Evolutionary conservation across 2,329 filamentous ascomycete species (phyloP).

Genomic region (Didymellaceae sp.): DNA sequence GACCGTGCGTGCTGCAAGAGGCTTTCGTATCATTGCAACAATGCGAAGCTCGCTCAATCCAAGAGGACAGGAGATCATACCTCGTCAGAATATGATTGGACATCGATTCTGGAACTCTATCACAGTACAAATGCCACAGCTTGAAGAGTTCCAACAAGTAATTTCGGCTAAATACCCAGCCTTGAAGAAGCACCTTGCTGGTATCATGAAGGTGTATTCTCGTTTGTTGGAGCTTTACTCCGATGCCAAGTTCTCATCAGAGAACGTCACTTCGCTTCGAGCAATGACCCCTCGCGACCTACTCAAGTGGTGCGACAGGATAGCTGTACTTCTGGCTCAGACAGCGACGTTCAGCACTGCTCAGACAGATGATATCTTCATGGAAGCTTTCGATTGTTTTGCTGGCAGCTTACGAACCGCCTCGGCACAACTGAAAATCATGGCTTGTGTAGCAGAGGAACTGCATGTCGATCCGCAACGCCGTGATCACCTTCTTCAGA

Average conservation of each 20-base stretch:
- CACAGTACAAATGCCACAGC: constrained; percentile 69
- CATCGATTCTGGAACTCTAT: constrained; percentile 84
- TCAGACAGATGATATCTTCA: constrained; percentile 85
- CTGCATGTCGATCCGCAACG: constrained; percentile 86
- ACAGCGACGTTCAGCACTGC: constrained; percentile 69
- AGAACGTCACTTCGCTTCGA: constrained; percentile 63
- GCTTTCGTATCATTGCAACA: constrained; percentile 91
- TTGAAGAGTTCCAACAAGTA: constrained; percentile 76
- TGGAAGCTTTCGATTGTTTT: constrained; percentile 94
- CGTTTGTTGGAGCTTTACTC: constrained; percentile 50
- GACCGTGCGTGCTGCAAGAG: constrained; percentile 78
- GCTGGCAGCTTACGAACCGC: constrained; percentile 77
- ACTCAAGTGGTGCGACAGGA: constrained; percentile 86
- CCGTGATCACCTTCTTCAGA: constrained; percentile 76
- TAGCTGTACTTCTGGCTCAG: constrained; percentile 69
- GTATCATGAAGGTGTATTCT: constrained; percentile 64
- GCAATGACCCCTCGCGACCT: constrained; percentile 77
- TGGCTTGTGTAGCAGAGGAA: constrained; percentile 78
- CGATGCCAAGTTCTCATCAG: constrained; percentile 56
- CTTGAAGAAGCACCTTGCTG: constrained; percentile 64
- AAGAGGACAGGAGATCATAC: constrained; percentile 73
- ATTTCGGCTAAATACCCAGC: constrained; percentile 73
- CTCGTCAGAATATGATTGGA: constrained; percentile 75
- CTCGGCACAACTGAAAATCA: constrained; percentile 65
- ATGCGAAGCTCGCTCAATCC: constrained; percentile 74